Evolutionary conservation across 306 rosid species (phyloP), one percentile per base, ranked within the genome.

Genomic region (Medicago truncatula): DNA sequence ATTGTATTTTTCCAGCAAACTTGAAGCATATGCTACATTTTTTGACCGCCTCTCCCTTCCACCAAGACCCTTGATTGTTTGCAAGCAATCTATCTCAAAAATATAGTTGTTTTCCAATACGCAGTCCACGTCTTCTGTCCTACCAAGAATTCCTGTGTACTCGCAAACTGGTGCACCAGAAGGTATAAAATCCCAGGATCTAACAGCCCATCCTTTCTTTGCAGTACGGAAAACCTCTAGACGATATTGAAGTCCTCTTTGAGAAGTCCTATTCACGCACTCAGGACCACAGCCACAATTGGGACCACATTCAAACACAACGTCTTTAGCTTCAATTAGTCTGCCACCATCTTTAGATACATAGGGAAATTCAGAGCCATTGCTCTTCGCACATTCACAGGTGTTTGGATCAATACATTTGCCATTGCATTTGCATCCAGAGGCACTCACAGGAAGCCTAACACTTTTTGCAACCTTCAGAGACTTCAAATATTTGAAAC

Each of bases 181-280:
- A 73, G 97, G 99, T 53, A 95, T 95, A 80, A 92, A 92, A 86
- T 95, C 97, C 99, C 99, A 95, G 17, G 93, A 92, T 79, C 97
- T 83, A 53, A 95, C 99, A 74, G 97, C 99, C 99, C 99, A 95
- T 57, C 99, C 99, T 78, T 92, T 95, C 86, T 90, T 92, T 12
- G 96, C 88, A 9, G 99, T 92, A 1, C 96, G 91, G 73, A 86
- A 95, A 85, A 95, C 96, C 97, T 95, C 99, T 36, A 95, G 83
- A 38, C 97, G 92, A 79, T 90, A 87, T 86, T 78, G 82, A 58
- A 82, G 80, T 56, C 93, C 97, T 76, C 79, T 87, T 80, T 95
- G 99, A 72, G 99, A 95, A 57, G 97, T 84, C 34, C 96, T 88
- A 74, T 95, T 95, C 68, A 90, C 86, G 82, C 99, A 95, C 60